phyloP scores from a whole-genome alignment of 2,329 filamentous ascomycete genomes.

The Periglandula ipomoeae region DNA sequence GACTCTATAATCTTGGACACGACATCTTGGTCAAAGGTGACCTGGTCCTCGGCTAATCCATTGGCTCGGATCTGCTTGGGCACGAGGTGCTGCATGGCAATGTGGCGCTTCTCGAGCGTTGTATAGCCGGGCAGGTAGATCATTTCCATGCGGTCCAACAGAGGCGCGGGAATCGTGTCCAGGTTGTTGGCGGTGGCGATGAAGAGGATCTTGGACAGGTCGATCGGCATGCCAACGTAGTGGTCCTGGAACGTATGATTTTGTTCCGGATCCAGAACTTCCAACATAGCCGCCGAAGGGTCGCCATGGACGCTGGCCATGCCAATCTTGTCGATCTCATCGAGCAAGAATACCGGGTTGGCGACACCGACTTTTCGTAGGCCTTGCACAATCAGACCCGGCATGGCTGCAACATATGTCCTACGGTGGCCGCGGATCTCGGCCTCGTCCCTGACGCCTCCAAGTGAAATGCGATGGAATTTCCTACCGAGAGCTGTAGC shows the following conservation, averaged over 20 bases:
- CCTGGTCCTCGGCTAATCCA: constrained; percentile 66
- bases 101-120: constrained; percentile 92
- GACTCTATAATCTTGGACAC: constrained; percentile 92
- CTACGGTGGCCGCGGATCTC: constrained; percentile 92
- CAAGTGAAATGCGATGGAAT: constrained; percentile 94
- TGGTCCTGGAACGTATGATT: constrained; percentile 93
- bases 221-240: constrained; percentile 91
- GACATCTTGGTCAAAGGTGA: constrained; percentile 71
- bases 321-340: constrained; percentile 97
- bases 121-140: constrained; percentile 93
- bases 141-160: constrained; percentile 95
- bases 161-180: constrained; percentile 87
- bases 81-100: constrained; percentile 85
- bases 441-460: constrained; percentile 90
- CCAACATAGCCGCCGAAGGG: constrained; percentile 93
- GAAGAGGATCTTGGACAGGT: constrained; percentile 93
- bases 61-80: constrained; percentile 93
- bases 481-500: constrained; percentile 87
- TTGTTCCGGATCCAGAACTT: constrained; percentile 94
- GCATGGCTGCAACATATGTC: constrained; percentile 99
- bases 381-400: constrained; percentile 85
- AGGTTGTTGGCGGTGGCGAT: constrained; percentile 94
- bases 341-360: constrained; percentile 90
- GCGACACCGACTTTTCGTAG: constrained; percentile 91
- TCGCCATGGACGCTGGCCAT: constrained; percentile 89